phyloP scores from a whole-genome alignment of 768 basidiomycete genomes.

The Suillus bovinus region DNA sequence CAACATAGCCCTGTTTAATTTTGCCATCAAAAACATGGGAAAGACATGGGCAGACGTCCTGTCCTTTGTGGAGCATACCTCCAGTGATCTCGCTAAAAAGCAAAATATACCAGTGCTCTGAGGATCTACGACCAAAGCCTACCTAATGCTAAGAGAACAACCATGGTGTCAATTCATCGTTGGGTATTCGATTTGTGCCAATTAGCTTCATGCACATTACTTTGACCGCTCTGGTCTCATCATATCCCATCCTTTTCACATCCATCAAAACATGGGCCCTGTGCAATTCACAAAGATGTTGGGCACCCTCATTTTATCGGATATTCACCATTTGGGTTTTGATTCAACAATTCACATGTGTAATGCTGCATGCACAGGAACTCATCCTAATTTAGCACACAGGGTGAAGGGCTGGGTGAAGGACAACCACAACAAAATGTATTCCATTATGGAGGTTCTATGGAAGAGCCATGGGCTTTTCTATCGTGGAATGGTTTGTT shows the following conservation, averaged over 20 bases:
- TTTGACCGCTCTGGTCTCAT: not conserved
- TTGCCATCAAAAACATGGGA: too few species aligned
- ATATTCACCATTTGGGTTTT: not conserved
- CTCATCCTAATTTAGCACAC: not conserved
- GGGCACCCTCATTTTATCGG: too few species aligned
- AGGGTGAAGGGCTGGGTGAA: not conserved
- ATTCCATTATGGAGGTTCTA: not conserved
- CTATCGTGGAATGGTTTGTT: not conserved
- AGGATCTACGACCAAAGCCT: not conserved
- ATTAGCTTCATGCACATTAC: not conserved
- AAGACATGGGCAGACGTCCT: not conserved
- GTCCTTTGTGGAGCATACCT: not conserved
- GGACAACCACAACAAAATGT: not conserved
- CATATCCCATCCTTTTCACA: not conserved
- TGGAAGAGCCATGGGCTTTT: not conserved
- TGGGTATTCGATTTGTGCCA: not conserved
- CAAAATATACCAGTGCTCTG: not conserved
- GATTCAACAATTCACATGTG: not conserved
- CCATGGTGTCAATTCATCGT: not conserved
- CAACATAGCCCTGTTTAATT: too few species aligned
- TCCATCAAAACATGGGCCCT: not conserved
- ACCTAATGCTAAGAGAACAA: not conserved
- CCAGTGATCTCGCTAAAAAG: not conserved
- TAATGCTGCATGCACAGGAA: not conserved
- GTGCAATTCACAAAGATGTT: not conserved